phyloP scores from a whole-genome alignment of 768 basidiomycete species.

The Boletus eberwhitei region DNA sequence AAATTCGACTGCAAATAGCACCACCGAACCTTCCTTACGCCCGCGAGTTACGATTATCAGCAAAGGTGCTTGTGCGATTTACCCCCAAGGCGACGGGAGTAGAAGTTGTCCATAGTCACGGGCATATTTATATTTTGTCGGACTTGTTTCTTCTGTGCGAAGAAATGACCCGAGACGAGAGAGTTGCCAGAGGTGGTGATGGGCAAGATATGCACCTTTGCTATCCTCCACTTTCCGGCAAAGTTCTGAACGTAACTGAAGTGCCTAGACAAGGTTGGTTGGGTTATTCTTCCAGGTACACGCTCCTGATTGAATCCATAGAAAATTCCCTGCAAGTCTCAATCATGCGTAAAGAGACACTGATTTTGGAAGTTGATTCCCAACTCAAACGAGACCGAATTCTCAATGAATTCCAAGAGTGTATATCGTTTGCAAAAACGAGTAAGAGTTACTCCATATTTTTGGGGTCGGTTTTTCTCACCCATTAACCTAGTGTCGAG shows the following conservation, averaged over 20 bases:
- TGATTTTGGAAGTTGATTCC: constrained; percentile 64
- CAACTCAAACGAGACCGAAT: constrained; percentile 57
- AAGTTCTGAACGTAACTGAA: constrained; percentile 75
- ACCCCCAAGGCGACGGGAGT: constrained; percentile 69
- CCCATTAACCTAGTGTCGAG: constrained; percentile 45
- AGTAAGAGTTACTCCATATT: constrained; percentile 43
- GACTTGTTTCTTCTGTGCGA: constrained; percentile 93
- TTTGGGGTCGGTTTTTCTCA: constrained; percentile 1
- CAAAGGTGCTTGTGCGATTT: constrained; percentile 72
- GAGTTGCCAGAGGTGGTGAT: constrained; percentile 43
- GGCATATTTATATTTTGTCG: constrained; percentile 84
- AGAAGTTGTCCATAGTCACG: constrained; percentile 73
- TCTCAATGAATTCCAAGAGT: constrained; percentile 71
- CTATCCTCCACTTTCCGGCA: constrained; percentile 94
- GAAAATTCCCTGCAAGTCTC: constrained; percentile 72
- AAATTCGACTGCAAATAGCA: constrained; percentile 86
- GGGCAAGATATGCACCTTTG: constrained; percentile 86
- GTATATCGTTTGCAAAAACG: constrained; percentile 74
- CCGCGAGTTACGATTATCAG: constrained; percentile 71
- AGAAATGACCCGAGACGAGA: constrained; percentile 69
- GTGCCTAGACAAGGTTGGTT: constrained; percentile 57
- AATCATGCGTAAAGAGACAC: constrained; percentile 85
- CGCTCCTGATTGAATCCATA: constrained; percentile 32
- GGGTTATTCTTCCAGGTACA: not conserved
- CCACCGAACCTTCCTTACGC: constrained; percentile 76